These are phyloP conservation scores for Solanum hybrid DNA, from an alignment of 305 asterid species.

Conservation along the genomic window DNA sequence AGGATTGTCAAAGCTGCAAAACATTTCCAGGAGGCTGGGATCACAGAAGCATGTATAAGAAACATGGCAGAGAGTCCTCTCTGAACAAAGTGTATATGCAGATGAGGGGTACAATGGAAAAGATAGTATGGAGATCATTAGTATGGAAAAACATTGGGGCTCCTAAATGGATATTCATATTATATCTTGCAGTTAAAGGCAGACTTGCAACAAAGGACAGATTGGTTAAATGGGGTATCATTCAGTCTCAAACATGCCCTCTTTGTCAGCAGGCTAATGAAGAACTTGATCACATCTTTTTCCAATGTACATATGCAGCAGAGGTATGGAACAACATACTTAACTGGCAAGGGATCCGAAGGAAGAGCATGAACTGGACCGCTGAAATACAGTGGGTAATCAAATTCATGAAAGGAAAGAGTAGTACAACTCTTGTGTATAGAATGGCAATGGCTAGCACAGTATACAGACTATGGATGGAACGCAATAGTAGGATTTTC, in stretches of 20 bases:
- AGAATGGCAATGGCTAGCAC: neutral
- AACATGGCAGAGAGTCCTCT: neutral
- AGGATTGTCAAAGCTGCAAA: neutral
- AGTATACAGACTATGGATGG: neutral
- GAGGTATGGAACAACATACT: neutral
- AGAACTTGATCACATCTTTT: neutral
- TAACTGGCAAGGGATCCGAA: neutral
- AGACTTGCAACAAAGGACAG: neutral
- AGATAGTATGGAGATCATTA: neutral
- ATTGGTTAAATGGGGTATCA: neutral
- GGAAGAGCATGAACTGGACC: neutral
- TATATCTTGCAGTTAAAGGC: neutral
- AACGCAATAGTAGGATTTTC: neutral
- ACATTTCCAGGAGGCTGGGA: neutral
- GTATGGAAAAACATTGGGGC: neutral
- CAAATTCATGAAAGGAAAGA: neutral
- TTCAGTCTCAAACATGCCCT: neutral
- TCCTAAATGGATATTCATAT: neutral
- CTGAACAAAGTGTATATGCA: too few species aligned
- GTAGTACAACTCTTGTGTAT: neutral
- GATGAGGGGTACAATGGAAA: neutral
- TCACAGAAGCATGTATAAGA: neutral
- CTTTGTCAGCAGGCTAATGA: neutral
- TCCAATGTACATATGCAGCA: neutral
- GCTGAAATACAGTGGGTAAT: neutral